A percentile compares a stretch with the other conserved stretches of the same genome.
These are phyloP conservation scores for Piper betle DNA, from an alignment of 164 flowering plant genomes.

Conservation along the genomic window DNA sequence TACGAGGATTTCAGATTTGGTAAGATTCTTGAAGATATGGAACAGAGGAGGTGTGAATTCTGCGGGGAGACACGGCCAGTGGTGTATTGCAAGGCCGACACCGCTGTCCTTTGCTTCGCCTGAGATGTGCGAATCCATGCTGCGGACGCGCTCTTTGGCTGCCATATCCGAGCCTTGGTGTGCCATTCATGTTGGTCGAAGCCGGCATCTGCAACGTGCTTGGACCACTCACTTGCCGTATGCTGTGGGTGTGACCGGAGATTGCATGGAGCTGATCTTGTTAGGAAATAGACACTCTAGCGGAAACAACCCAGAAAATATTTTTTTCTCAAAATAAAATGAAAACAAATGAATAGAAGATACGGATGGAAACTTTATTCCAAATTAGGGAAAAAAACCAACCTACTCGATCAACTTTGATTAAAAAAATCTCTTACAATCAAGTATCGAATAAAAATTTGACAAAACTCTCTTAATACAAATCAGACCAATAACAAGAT, in stretches of 20 bases:
- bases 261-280: constrained; percentile 22
- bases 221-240: constrained; percentile 41
- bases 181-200: constrained; percentile 43
- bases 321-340: too few relatives aligned
- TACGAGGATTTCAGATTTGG: too few relatives aligned
- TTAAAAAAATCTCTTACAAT: too few relatives aligned
- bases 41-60: constrained; percentile 41
- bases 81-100: constrained; percentile 59
- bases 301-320: too few relatives aligned
- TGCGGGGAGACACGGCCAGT: constrained; percentile 40
- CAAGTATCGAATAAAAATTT: too few relatives aligned
- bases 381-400: too few relatives aligned
- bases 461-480: too few relatives aligned
- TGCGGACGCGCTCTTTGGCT: constrained; percentile 50
- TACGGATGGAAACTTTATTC: too few relatives aligned
- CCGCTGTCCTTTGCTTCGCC: constrained; percentile 59
- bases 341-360: too few relatives aligned
- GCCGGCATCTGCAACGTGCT: constrained; percentile 36
- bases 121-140: constrained; percentile 72
- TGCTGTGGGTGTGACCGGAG: constrained; percentile 45
- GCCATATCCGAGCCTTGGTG: constrained; percentile 43
- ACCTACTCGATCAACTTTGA: too few relatives aligned
- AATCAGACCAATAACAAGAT: too few relatives aligned
- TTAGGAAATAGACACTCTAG: too few relatives aligned
- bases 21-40: background rate